Evolutionary conservation across 345 rosid species (phyloP).

Genomic region (Syzygium jambos): DNA sequence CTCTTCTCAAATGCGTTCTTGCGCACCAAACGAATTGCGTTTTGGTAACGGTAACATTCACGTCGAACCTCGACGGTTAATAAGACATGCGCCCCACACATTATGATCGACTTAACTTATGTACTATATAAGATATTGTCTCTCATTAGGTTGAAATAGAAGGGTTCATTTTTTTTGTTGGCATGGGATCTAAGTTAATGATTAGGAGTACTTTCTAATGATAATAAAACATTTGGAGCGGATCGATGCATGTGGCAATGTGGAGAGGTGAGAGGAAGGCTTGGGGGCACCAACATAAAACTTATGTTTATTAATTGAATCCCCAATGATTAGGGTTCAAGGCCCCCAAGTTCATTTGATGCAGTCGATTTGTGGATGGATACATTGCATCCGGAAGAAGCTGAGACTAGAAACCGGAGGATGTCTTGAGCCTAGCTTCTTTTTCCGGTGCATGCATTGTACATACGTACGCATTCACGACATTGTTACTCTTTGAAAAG

Average conservation of each 20-base stretch:
- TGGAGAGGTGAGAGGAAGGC: not conserved
- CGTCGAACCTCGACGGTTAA: not conserved
- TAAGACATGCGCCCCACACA: not conserved
- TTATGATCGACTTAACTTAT: not conserved
- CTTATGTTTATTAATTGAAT: not conserved
- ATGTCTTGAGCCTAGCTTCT: not conserved
- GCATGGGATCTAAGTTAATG: constrained; percentile 21
- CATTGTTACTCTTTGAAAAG: not conserved
- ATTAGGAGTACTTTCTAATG: constrained; percentile 11
- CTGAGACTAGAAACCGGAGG: not conserved
- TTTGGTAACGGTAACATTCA: not conserved
- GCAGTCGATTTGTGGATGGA: not conserved
- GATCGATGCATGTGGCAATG: constrained; percentile 12
- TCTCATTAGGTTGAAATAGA: not conserved
- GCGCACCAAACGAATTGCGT: not conserved
- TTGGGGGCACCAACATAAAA: not conserved
- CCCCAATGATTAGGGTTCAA: not conserved
- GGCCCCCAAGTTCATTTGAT: not conserved
- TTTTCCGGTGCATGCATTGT: not conserved
- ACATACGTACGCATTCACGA: not conserved
- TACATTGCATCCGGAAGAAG: constrained; percentile 5
- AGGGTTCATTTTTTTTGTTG: not conserved
- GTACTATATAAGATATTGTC: not conserved
- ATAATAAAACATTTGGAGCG: not conserved
- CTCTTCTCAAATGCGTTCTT: not conserved